These are phyloP conservation scores for Amaranthus hypochondriacus DNA, from an alignment of 148 eudicot species.

Conservation along the genomic window DNA sequence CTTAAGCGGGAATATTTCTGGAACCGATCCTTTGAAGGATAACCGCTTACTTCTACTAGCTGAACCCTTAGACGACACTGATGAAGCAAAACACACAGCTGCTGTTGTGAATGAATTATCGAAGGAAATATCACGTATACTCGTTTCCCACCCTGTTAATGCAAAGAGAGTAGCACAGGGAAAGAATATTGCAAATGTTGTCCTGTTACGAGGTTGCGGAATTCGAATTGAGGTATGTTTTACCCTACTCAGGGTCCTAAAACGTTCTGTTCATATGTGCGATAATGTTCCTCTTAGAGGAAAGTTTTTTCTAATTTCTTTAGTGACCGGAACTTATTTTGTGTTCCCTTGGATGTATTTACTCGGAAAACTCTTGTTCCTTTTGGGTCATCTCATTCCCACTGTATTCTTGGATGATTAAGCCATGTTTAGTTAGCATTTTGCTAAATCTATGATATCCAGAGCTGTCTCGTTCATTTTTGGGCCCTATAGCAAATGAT, in stretches of 20 bases:
- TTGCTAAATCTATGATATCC: background rate
- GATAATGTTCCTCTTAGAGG: background rate
- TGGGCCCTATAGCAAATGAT: too few relatives aligned
- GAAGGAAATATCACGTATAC: conserved; percentile 76
- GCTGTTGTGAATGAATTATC: conserved; percentile 88
- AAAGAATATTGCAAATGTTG: conserved; percentile 82
- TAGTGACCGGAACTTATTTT: background rate
- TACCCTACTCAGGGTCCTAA: background rate
- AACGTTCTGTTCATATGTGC: conserved; percentile 2
- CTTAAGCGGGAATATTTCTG: conserved; percentile 94
- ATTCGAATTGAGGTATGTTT: conserved; percentile 80
- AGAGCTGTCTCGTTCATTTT: too few relatives aligned
- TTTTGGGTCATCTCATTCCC: background rate
- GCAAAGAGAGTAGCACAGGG: conserved; percentile 69
- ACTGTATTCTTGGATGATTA: background rate
- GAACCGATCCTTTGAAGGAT: conserved; percentile 95
- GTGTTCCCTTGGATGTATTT: background rate
- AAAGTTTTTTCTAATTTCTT: background rate
- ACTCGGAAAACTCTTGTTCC: background rate
- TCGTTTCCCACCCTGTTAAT: conserved; percentile 78
- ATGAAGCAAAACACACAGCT: conserved; percentile 89
- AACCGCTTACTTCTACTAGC: conserved; percentile 84
- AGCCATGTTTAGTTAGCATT: background rate
- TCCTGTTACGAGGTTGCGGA: conserved; percentile 94
- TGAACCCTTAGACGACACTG: conserved; percentile 68